These are phyloP conservation scores for Paramyrothecium sp. DNA, from an alignment of 2,329 filamentous ascomycete genomes.

Conservation along the genomic window DNA sequence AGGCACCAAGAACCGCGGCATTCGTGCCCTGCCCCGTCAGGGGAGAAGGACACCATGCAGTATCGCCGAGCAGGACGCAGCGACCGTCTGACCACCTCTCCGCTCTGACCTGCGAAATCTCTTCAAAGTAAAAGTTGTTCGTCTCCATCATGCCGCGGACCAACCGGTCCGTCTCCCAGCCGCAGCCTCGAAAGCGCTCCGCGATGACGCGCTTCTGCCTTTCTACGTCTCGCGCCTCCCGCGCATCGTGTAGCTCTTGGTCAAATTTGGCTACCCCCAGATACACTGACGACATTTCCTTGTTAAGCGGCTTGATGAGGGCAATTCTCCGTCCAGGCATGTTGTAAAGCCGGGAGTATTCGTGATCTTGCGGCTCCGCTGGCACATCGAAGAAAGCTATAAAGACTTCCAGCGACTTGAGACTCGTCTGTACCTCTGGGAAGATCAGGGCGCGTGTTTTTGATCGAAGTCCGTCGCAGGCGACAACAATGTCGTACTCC, in stretches of 20 bases:
- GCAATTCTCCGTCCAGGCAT: not conserved
- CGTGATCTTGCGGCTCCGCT: not conserved
- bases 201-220: not conserved
- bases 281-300: not conserved
- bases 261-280: not conserved
- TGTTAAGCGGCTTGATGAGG: not conserved
- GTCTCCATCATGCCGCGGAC: slow-evolving; percentile 1
- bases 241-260: not conserved
- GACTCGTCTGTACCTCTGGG: no score
- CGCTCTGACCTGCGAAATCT: not conserved
- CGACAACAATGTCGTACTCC: no score
- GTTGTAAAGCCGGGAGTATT: not conserved
- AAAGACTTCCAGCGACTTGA: not conserved
- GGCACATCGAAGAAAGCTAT: not conserved
- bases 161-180: not conserved
- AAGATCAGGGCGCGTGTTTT: no score
- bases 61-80: slow-evolving; percentile 1
- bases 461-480: no score
- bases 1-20: slow-evolving; percentile 2
- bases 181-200: not conserved
- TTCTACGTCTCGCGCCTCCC: not conserved
- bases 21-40: slow-evolving; percentile 6
- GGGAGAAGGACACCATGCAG: not conserved
- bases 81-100: not conserved
- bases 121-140: slow-evolving; percentile 2